Evolutionary conservation across 176 grass and related monocot genomes (phyloP).

Genomic region (Juncus effusus): DNA sequence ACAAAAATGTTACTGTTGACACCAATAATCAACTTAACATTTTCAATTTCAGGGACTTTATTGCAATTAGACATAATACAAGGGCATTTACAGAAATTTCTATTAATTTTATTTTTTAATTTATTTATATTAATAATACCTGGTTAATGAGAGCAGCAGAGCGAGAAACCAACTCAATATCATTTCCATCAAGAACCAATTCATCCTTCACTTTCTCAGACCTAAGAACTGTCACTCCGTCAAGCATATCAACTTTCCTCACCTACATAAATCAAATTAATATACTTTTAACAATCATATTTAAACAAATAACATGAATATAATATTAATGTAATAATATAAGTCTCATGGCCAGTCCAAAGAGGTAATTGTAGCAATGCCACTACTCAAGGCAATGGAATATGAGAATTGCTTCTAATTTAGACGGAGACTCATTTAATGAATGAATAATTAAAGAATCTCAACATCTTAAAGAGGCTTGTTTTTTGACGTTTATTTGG

Average conservation of each 20-base stretch:
- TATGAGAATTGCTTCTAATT: background rate
- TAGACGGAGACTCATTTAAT: background rate
- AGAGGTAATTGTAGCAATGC: slow-evolving; percentile 3
- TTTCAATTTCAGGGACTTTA: too few relatives aligned
- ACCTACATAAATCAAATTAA: slow-evolving; percentile 31
- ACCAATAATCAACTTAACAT: too few relatives aligned
- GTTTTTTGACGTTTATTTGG: background rate
- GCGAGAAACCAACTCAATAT: slow-evolving; percentile 74
- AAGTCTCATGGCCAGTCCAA: slow-evolving; percentile 7
- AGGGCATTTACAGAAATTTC: too few relatives aligned
- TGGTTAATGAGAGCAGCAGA: slow-evolving; percentile 70
- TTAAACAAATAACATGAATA: background rate
- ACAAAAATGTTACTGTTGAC: background rate
- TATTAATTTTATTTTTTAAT: too few relatives aligned
- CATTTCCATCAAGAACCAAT: slow-evolving; percentile 71
- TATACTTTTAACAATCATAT: background rate
- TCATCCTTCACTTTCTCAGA: slow-evolving; percentile 94
- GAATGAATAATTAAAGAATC: background rate
- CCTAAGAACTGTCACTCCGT: slow-evolving; percentile 57
- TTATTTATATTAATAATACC: slow-evolving; percentile 15
- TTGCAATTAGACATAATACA: background rate
- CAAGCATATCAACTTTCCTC: slow-evolving; percentile 84
- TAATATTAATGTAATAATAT: background rate
- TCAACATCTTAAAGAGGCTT: slow-evolving; percentile 9
- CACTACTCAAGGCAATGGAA: slow-evolving; percentile 11